These are phyloP conservation scores for Leishmania turanica DNA, from an alignment of 208 protist species.

Conservation along the genomic window DNA sequence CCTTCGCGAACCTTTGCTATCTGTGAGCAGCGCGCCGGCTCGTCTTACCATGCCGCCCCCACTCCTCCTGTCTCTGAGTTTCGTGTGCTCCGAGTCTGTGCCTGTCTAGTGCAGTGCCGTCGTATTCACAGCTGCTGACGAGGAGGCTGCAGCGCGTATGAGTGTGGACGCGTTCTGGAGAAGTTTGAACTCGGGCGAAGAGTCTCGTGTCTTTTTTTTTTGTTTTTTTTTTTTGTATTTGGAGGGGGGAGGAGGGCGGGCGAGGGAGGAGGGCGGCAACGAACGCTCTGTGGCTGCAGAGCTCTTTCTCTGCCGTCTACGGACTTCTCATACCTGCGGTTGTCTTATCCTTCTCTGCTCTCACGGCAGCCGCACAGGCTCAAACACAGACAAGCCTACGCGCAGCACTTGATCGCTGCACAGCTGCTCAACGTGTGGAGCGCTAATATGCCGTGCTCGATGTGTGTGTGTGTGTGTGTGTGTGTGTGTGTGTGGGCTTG, in stretches of 20 bases:
- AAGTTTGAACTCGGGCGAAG: no score
- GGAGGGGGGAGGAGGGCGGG: no score
- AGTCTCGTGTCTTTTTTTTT: neutral
- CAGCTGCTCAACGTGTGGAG: neutral
- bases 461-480: neutral
- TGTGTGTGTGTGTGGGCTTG: neutral
- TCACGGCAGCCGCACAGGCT: neutral
- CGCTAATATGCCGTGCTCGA: neutral
- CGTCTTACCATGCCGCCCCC: neutral
- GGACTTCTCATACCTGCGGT: neutral
- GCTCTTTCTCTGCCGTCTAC: neutral
- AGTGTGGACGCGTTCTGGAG: neutral
- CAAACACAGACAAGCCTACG: neutral
- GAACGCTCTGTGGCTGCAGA: slow-evolving; percentile 10
- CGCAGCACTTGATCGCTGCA: neutral
- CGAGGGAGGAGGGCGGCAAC: no score
- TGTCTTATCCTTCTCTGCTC: neutral
- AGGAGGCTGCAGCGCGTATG: neutral
- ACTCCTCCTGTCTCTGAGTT: slow-evolving; percentile 13
- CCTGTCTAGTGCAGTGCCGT: neutral
- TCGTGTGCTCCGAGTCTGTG: neutral
- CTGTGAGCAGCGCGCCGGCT: slow-evolving; percentile 26
- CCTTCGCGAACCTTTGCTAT: slow-evolving; percentile 61
- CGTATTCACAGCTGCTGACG: neutral
- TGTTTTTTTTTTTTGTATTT: no score